A percentile compares a stretch with the other conserved stretches of the same genome.
Evolutionary conservation across 345 rosid species (phyloP).

Genomic region (Pugionium dolabratum): DNA sequence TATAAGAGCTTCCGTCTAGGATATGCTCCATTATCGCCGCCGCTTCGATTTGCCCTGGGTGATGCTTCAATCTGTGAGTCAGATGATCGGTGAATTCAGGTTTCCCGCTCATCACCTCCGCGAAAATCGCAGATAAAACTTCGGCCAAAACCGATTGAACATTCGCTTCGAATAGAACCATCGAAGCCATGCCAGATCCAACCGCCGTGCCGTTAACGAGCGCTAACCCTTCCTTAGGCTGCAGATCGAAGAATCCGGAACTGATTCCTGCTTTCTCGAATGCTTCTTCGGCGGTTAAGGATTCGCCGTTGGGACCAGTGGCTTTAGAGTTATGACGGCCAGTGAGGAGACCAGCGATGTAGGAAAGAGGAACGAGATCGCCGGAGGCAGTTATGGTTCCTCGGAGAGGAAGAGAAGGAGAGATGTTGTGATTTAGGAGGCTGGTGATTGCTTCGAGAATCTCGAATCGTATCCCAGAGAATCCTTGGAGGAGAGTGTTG

Average conservation of each 20-base stretch:
- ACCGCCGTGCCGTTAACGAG: slow-evolving; percentile 75
- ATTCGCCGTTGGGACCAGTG: slow-evolving; percentile 52
- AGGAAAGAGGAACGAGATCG: slow-evolving; percentile 72
- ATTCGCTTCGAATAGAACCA: slow-evolving; percentile 64
- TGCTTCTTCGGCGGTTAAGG: slow-evolving; percentile 48
- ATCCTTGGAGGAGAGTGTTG: slow-evolving; percentile 76
- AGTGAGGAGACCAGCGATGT: slow-evolving; percentile 62
- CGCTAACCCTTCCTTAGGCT: slow-evolving; percentile 77
- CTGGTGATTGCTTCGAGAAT: slow-evolving; percentile 69
- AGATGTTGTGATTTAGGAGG: slow-evolving; percentile 58
- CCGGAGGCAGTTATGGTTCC: slow-evolving; percentile 78
- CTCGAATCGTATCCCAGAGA: slow-evolving; percentile 71
- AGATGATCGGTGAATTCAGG: slow-evolving; percentile 77
- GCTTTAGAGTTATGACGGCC: slow-evolving; percentile 70
- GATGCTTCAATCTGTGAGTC: slow-evolving; percentile 75
- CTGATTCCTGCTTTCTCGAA: slow-evolving; percentile 51
- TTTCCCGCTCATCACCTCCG: slow-evolving; percentile 77
- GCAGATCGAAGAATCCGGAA: slow-evolving; percentile 58
- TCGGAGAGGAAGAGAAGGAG: slow-evolving; percentile 72
- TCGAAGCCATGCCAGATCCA: slow-evolving; percentile 76
- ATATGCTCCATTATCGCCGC: slow-evolving; percentile 83
- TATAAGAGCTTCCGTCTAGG: slow-evolving; percentile 62
- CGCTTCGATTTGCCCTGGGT: slow-evolving; percentile 79
- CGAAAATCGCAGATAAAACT: slow-evolving; percentile 63
- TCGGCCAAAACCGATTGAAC: slow-evolving; percentile 49